phyloP scores from a whole-genome alignment of 768 basidiomycete genomes.

The Psilocybe cubensis region DNA sequence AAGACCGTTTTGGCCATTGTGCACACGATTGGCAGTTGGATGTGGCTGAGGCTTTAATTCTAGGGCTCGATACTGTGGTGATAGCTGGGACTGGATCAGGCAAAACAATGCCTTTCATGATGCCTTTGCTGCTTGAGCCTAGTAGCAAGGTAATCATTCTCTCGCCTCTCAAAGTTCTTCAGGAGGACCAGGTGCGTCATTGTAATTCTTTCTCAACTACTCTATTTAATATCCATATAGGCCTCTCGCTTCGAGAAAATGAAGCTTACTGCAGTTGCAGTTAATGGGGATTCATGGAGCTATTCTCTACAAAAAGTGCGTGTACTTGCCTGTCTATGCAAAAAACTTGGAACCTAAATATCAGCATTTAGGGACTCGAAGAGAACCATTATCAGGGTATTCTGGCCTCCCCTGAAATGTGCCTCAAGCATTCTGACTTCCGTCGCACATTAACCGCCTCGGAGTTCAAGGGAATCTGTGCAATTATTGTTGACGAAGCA shows the following conservation, averaged over 20 bases:
- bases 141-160: conserved; percentile 32
- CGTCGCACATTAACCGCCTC: conserved; percentile 22
- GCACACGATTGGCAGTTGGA: conserved; percentile 43
- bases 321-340: neutral
- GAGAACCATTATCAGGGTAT: conserved; percentile 26
- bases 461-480: conserved; percentile 24
- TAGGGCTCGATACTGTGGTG: conserved; percentile 35
- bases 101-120: conserved; percentile 41
- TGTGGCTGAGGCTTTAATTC: conserved; percentile 35
- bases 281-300: conserved; percentile 40
- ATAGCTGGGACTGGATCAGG: conserved; percentile 41
- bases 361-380: conserved; percentile 24
- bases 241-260: conserved; percentile 29
- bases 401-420: conserved; percentile 44
- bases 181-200: conserved; percentile 37
- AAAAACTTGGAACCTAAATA: neutral
- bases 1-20: conserved; percentile 10
- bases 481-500: conserved; percentile 40
- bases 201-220: neutral
- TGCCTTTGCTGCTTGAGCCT: conserved; percentile 28
- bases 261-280: conserved; percentile 30
- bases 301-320: conserved; percentile 29
- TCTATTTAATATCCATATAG: conserved; percentile 17
- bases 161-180: conserved; percentile 39
- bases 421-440: conserved; percentile 33